Evolutionary conservation across 352 stramenopile species (phyloP), one percentile per base, ranked within the genome.

Genomic region (Globisporangium camurandrum): DNA sequence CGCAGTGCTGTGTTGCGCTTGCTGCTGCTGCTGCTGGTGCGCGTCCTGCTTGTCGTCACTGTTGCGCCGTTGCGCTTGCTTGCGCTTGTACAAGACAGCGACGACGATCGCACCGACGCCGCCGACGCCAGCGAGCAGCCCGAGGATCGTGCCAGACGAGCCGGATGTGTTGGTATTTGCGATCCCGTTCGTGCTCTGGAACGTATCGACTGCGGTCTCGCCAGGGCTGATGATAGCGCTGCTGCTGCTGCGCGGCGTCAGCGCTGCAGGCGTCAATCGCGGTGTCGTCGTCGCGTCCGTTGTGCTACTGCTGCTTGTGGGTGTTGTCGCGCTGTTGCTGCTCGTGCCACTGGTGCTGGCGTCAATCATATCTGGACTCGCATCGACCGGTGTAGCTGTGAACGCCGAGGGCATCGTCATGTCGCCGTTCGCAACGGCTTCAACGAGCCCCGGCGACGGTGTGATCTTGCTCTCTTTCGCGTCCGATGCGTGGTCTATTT

Each of bases 161-260:
- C 38, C 20, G 20, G 39, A 24, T 19, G n/a, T n/a, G n/a, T 27
- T 48, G 17, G n/a, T 9, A 4, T 39, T 34, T 17, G 33, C 23
- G 45, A 48, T 23, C 24, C 26, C 14, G 0, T 23, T 46, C 6
- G 46, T 48, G 19, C 36, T 58, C 44, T 52, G 38, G 36, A 58
- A 58, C 45, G 52, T 53, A 36, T 58, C 52, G 17, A 58, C 52
- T 4, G 52, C 52, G 1, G 46, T 51, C 36, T 58, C 52, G 40
- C 36, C 37, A 1, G 48, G n/a, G n/a, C n/a, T n/a, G n/a, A n/a
- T n/a, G n/a, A n/a, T n/a, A n/a, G n/a, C n/a, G n/a, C n/a, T n/a
- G n/a, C n/a, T n/a, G n/a, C n/a, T 16, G 14, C 8, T 37, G 12
- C 23, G 20, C 22, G 36, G 9, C 31, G 16, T n/a, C 24, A 10